Base-by-base conservation (phyloP, 768 basidiomycete genomes). In the Russula foetens region DNA sequence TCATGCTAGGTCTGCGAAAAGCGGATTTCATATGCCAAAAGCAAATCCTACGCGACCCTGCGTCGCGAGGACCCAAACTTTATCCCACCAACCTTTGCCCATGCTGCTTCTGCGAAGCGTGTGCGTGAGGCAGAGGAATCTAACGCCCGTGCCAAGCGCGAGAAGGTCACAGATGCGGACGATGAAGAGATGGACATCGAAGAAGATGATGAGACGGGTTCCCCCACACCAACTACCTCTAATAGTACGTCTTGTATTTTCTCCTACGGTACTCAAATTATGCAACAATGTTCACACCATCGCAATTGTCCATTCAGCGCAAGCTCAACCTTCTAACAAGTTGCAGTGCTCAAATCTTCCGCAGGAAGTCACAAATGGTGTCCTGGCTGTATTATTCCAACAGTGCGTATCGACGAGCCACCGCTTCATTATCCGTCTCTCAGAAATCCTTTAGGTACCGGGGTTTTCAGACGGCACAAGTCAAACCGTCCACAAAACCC, bases 181-280 rank as follows among this genome's bases (percentile, higher is more conserved):
- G 92, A 85, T 56, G 88, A 88, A 70, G 91, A 93, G 75, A 95
- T 95, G 87, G 93, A 96, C 75, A 91, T 93, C 68, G 92, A 94
- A 62, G 92, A 94, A 52, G 92, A 97, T 49, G 88, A 90, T 48
- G 86, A 88, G 56, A 70, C 75, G 39, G 74, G 21, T 35, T 43
- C 55, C 52, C 45, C 62, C 17, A 51, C 38, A 29, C 51, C 60
- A 51, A 71, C 67, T 62, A 71, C 74, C 66, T 58, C 60, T n/a
- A 67, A 75, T 66, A 80, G 83, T 84, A 78, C 71, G 81, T 77
- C 67, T 63, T 68, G 59, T 55, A 58, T 58, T 43, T 21, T 54
- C 29, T 19, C n/a, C 24, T 53, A 46, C 47, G 41, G 39, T 28
- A 41, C 45, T 31, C 46, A 48, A n/a, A 44, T 61, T 29, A 60